Conservation (phyloP, 164 flowering plant species). For the Chimonanthus praecox region DNA sequence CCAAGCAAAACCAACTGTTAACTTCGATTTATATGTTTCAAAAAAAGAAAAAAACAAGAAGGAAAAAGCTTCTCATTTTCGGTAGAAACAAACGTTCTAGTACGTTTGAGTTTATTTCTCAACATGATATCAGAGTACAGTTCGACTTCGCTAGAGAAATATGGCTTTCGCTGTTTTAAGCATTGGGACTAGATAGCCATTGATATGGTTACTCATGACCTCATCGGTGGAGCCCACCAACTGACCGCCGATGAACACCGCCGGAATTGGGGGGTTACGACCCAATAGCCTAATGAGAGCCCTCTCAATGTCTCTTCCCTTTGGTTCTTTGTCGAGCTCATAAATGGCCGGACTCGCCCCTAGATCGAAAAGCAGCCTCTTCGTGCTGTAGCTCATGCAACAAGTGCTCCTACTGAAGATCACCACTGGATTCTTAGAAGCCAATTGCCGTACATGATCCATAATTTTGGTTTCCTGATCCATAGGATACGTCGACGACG, state of each 20-base stretch:
- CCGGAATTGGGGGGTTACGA: conserved; percentile 24
- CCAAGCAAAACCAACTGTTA: too few relatives aligned
- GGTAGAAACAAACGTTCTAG: too few relatives aligned
- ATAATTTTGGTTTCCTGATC: conserved; percentile 3
- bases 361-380: conserved; percentile 27
- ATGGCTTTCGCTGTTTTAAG: conserved; percentile 35
- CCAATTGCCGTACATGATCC: conserved; percentile 24
- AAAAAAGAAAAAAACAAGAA: too few relatives aligned
- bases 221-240: conserved; percentile 24
- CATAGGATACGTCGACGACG: neutral
- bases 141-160: conserved; percentile 18
- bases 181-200: conserved; percentile 29
- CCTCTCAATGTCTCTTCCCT: conserved; percentile 32
- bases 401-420: conserved; percentile 39
- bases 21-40: too few relatives aligned
- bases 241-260: conserved; percentile 31
- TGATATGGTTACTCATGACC: conserved; percentile 31
- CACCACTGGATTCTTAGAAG: conserved; percentile 31
- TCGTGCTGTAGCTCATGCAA: conserved; percentile 38
- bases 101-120: neutral
- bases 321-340: conserved; percentile 33
- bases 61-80: too few relatives aligned
- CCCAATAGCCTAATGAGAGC: conserved; percentile 26
- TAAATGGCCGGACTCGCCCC: conserved; percentile 34
- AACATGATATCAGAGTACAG: neutral